Conservation (phyloP, 768 basidiomycete species). For the Jaapia argillacea region DNA sequence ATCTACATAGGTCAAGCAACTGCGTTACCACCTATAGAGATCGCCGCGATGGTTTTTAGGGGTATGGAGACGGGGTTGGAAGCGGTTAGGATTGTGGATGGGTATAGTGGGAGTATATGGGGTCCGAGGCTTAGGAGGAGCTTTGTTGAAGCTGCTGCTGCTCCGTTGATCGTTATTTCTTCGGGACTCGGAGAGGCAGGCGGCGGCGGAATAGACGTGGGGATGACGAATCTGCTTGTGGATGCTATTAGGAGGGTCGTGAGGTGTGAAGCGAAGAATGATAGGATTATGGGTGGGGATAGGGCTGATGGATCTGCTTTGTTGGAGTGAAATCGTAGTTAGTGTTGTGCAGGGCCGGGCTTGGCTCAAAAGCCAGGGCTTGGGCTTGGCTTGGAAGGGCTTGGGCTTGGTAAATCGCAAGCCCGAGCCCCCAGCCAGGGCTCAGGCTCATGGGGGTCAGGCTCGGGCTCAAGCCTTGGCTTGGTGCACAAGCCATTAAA, state of each 20-base stretch:
- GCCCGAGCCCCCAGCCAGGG: too few relatives aligned
- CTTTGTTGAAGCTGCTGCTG: conserved; percentile 33
- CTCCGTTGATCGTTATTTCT: conserved; percentile 3
- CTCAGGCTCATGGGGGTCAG: too few relatives aligned
- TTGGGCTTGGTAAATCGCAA: too few relatives aligned
- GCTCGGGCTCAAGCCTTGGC: too few relatives aligned
- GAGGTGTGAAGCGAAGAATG: conserved; percentile 39
- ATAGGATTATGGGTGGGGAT: conserved; percentile 45
- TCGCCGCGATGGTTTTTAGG: background rate
- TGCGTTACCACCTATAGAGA: background rate
- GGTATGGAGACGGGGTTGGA: conserved; percentile 13
- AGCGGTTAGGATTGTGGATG: conserved; percentile 37
- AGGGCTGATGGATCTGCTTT: conserved; percentile 21
- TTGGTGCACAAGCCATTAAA: too few relatives aligned
- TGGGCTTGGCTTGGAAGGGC: too few relatives aligned
- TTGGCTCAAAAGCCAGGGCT: too few relatives aligned
- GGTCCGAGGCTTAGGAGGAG: conserved; percentile 38
- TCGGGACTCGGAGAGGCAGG: background rate
- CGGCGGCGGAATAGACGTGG: background rate
- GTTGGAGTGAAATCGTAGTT: conserved; percentile 4
- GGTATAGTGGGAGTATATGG: conserved; percentile 50
- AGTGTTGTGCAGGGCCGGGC: too few relatives aligned
- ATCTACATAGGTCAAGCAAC: background rate
- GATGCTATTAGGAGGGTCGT: conserved; percentile 30
- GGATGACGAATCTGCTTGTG: conserved; percentile 8